Evolutionary conservation across 2,329 filamentous ascomycete genomes (phyloP), one percentile per base, ranked within the genome.

Genomic region (Colletotrichum cordylinicola): DNA sequence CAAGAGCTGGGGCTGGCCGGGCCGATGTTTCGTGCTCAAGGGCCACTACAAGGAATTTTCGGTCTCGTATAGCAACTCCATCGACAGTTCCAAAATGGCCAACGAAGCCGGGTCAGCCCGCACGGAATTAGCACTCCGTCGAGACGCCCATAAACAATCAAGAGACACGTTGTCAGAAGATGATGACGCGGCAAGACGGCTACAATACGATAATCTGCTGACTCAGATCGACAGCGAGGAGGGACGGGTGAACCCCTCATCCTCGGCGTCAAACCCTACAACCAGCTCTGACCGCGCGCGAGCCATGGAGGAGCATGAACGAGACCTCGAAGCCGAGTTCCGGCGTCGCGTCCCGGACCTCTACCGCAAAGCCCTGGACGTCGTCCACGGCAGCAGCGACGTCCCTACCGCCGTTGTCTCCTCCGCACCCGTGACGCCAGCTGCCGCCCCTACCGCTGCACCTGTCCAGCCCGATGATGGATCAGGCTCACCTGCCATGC

Each of bases 1-100:
- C 68, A 86, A 82, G 66, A 80, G 80, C 18, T 84, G 86, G 77
- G 87, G 86, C 27, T 91, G 90, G 90, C 76, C 78, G 1, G 90
- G 90, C 3, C 86, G 87, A 55, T 88, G 85, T 74, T 91, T 91
- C 78, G 83, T 91, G 9, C 84, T 91, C 39, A 91, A 91, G 78
- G 90, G 90, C 0, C 88, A 90, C 69, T 91, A 89, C 79, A 85
- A 86, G 62, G 90, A 91, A 77, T 91, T 91, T 76, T 89, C 88
- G 18, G 83, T 84, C 31, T 89, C 88, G 0, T 91, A 90, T 77
- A 86, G 87, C 75, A 87, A 87, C 74, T 88, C 90, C 75, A 88
- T 91, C 74, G 84, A 83, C 24, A 87, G 85, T 6, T 79, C 82
- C 35, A 87, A 83, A 75, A 88, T 85, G 79, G 86, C 85, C 33